Conservation (phyloP, 805 yeast species). For the Pichia eremophila region DNA sequence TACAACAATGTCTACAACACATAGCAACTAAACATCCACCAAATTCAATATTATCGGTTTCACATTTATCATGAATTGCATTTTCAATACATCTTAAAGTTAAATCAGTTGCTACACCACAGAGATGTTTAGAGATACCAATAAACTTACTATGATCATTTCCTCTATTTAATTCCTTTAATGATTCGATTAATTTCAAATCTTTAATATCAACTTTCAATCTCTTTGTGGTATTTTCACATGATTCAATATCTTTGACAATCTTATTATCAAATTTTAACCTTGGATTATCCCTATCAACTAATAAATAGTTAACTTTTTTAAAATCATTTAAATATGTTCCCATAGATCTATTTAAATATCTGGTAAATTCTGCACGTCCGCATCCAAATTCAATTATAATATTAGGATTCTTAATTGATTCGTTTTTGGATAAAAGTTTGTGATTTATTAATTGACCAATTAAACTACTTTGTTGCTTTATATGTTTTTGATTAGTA, state of each 20-base stretch:
- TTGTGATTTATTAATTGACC: conserved; percentile 45
- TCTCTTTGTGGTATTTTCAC: conserved; percentile 27
- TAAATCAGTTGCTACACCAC: conserved; percentile 91
- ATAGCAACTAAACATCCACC: conserved; percentile 72
- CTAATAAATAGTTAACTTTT: conserved; percentile 36
- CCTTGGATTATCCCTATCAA: conserved; percentile 71
- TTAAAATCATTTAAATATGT: conserved; percentile 3
- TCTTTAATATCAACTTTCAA: conserved; percentile 76
- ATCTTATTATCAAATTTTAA: conserved; percentile 73
- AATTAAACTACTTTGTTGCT: conserved; percentile 74
- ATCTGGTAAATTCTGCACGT: conserved; percentile 72
- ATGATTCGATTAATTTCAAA: conserved; percentile 39
- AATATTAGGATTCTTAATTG: conserved; percentile 11
- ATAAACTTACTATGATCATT: conserved; percentile 22
- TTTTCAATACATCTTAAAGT: conserved; percentile 54
- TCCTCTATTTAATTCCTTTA: conserved; percentile 19
- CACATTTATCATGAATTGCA: conserved; percentile 9
- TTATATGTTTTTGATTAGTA: conserved; percentile 61
- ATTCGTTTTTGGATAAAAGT: conserved; percentile 21
- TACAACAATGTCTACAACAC: conserved; percentile 87
- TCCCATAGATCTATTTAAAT: conserved; percentile 32
- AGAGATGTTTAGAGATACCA: conserved; percentile 78
- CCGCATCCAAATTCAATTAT: conserved; percentile 88
- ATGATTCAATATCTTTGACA: conserved; percentile 19
- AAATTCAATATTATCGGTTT: conserved; percentile 11